These are phyloP conservation scores for Tirmania nivea DNA, from an alignment of 495 filamentous ascomycete species.

Conservation along the genomic window DNA sequence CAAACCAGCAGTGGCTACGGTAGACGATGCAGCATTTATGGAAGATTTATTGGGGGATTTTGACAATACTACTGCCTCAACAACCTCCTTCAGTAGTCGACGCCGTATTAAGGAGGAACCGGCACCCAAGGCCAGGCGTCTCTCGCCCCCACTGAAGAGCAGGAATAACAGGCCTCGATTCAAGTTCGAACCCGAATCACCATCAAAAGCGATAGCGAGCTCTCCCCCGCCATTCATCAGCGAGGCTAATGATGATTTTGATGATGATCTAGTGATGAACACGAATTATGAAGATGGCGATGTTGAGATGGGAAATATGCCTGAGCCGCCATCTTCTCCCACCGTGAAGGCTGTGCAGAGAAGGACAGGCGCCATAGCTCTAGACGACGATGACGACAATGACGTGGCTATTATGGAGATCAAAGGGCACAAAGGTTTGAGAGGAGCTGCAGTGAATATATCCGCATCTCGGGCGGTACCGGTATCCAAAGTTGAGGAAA, in stretches of 20 bases:
- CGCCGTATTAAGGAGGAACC: slow-evolving; percentile 47
- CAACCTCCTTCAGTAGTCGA: slow-evolving; percentile 33
- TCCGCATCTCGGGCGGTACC: slow-evolving; percentile 59
- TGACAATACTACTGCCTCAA: slow-evolving; percentile 45
- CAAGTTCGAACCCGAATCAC: slow-evolving; percentile 8
- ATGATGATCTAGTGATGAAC: slow-evolving; percentile 13
- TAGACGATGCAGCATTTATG: slow-evolving; percentile 74
- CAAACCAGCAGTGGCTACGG: slow-evolving; percentile 43
- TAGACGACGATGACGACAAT: slow-evolving; percentile 54
- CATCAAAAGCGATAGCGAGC: slow-evolving; percentile 24
- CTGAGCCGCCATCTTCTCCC: slow-evolving; percentile 55
- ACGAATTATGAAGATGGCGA: slow-evolving; percentile 33
- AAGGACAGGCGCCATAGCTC: slow-evolving; percentile 40
- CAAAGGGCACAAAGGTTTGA: slow-evolving; percentile 30
- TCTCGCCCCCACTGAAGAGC: slow-evolving; percentile 43
- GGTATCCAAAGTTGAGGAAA: slow-evolving; percentile 44
- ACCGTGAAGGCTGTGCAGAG: slow-evolving; percentile 58
- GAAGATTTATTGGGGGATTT: slow-evolving; percentile 69
- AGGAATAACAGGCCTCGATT: neutral
- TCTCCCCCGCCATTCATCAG: slow-evolving; percentile 26
- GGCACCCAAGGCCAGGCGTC: slow-evolving; percentile 45
- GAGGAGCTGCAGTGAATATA: slow-evolving; percentile 57
- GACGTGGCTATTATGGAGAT: slow-evolving; percentile 31
- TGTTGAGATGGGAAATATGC: slow-evolving; percentile 57
- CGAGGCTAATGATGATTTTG: slow-evolving; percentile 28